phyloP scores from a whole-genome alignment of 2,329 filamentous ascomycete genomes.

The Arachnopeziza araneosa region DNA sequence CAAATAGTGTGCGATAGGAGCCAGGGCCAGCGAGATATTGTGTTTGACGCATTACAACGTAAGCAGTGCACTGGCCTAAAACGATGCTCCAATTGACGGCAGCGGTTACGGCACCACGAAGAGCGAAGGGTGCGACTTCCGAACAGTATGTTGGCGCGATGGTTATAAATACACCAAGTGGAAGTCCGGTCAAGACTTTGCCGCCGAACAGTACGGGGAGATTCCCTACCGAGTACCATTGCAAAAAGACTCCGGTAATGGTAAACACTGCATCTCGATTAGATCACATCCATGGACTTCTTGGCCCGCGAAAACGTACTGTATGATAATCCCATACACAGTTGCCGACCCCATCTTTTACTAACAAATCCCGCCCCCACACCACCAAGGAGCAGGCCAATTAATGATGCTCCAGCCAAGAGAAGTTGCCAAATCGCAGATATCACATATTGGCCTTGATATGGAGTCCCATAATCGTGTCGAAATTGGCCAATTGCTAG shows the following conservation, averaged over 20 bases:
- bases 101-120: conserved; percentile 18
- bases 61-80: conserved; percentile 20
- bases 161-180: conserved; percentile 46
- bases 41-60: conserved; percentile 24
- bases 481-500: conserved; percentile 18
- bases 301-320: conserved; percentile 4
- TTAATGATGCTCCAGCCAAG: conserved; percentile 11
- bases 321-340: conserved; percentile 17
- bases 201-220: conserved; percentile 40
- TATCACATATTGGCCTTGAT: conserved; percentile 14
- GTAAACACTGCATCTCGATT: conserved; percentile 10
- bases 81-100: conserved; percentile 22
- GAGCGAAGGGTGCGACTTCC: conserved; percentile 18
- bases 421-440: conserved; percentile 18
- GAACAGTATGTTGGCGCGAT: conserved; percentile 21
- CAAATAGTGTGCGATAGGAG: conserved; percentile 42
- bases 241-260: conserved; percentile 17
- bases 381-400: conserved; percentile 18
- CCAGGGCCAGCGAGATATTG: conserved; percentile 31
- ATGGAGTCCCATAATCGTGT: conserved; percentile 16
- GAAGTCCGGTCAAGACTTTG: conserved; percentile 43
- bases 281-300: not conserved
- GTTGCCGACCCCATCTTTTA: conserved; percentile 18
- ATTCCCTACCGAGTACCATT: conserved; percentile 26
- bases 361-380: conserved; percentile 11